Evolutionary conservation across 345 rosid genomes (phyloP), one percentile per base, ranked within the genome.

Genomic region (Cardamine chenopodiifolia): DNA sequence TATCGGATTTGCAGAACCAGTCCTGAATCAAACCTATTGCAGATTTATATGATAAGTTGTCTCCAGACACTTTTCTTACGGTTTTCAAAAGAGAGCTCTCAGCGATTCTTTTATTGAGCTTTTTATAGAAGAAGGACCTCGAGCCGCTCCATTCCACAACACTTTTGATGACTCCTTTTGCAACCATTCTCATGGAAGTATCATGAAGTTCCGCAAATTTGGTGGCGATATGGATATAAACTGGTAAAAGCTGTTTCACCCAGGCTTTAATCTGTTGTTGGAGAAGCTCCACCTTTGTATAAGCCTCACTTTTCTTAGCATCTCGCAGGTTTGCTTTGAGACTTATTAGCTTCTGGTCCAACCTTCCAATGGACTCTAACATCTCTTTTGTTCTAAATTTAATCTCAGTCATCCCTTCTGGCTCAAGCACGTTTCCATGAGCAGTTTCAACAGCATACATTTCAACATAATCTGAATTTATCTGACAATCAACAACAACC

Each of bases 401-500:
- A 71, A 95, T 92, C 86, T 95, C 99, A 26, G 92, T 90, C 78
- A 86, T 89, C 66, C 99, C 98, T 85, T 95, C 98, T 15, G 99
- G 99, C 83, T 95, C 99, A 25, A 95, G 98, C 63, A 95, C 98
- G 77, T 90, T 95, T 39, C 99, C 99, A 70, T 89, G 89, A 8
- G 97, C 98, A 2, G 97, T 89, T 64, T 83, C 86, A 62, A 90
- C 99, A 14, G 99, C 99, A 76, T 95, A 95, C 99, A 95, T 95
- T 78, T 95, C 99, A 48, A 95, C 91, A 65, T 90, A 89, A 78
- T 92, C 96, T 10, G 99, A 79, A 77, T 95, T 95, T 68, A 95
- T 95, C 82, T 76, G 85, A 78, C 99, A 90, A 59, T 95, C 99
- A 54, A 95, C 92, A 67, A 95, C 99, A 29, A 92, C 99, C 99